Base-by-base conservation (phyloP, 257 asterid genomes). In the Buddleja alternifolia region DNA sequence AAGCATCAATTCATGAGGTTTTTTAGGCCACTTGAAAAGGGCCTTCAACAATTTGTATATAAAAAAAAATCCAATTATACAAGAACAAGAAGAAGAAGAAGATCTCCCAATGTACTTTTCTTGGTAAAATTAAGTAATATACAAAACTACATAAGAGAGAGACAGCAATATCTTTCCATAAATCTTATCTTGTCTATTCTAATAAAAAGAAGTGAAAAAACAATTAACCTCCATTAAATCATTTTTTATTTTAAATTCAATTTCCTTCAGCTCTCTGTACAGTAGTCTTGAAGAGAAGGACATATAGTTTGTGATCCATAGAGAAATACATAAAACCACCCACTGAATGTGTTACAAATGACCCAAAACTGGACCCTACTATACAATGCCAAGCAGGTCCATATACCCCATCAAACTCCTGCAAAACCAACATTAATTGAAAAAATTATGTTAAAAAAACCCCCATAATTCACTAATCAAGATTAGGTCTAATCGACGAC, bases 301-400 rank as follows among this genome's bases (percentile, higher is more conserved):
- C 60, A 70, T 89, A 85, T 11, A 87, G 54, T 85, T 87, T 89
- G 46, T 81, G 95, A 85, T 89, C 96, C 92, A 89, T 76, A n/a
- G 95, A 89, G 77, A 89, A 87, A 63, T 89, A 89, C 78, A 89
- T 81, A 76, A 89, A 89, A 0, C 96, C 96, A 69, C 96, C 96
- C 8, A 87, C 90, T 63, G 96, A 89, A 61, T 89, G 92, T 16
- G 96, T 89, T 19, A 89, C 96, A 77, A 89, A 89, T 67, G 96
- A 89, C 36, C 96, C 96, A 81, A 89, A 89, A 83, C 92, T 79
- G 53, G 87, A 81, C 84, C 96, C 96, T 23, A 89, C 92, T 23
- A 89, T 85, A 65, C 96, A 89, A 68, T 89, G 96, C 96, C 96
- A 89, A 73, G 95, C 96, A 66, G 96, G 96, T 61, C 96, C 94